Percentiles rank a stretch among this genome's conserved stretches.
Evolutionary conservation across 2,329 filamentous ascomycete genomes (phyloP).

Genomic region (Canariomyces notabilis): DNA sequence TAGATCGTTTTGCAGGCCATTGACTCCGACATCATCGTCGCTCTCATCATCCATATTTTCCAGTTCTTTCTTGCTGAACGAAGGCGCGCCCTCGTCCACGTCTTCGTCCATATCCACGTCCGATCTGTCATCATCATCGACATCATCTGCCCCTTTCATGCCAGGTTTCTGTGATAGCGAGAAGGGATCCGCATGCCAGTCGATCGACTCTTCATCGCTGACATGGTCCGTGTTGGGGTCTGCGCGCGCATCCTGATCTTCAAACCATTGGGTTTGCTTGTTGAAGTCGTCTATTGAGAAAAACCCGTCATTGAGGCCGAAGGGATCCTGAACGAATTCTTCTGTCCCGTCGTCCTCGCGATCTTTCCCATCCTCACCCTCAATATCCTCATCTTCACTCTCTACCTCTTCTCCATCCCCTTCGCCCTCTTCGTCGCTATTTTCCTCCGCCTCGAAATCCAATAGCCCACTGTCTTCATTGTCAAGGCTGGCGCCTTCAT

Average conservation of each 20-base stretch:
- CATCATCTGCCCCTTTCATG: constrained; percentile 29
- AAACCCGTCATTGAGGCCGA: constrained; percentile 93
- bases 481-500: constrained; percentile 24
- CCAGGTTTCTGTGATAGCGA: constrained; percentile 29
- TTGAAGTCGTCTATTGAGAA: constrained; percentile 99
- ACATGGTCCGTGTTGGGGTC: constrained; percentile 69
- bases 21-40: constrained; percentile 59
- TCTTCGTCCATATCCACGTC: constrained; percentile 29
- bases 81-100: constrained; percentile 50
- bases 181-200: constrained; percentile 80
- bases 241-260: constrained; percentile 75
- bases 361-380: constrained; percentile 42
- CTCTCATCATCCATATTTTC: constrained; percentile 66
- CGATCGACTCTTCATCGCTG: constrained; percentile 79
- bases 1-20: constrained; percentile 52
- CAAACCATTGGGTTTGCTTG: constrained; percentile 82
- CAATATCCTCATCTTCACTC: constrained; percentile 32
- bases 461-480: constrained; percentile 30
- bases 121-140: constrained; percentile 27
- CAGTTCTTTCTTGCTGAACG: constrained; percentile 74
- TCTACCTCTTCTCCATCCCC: constrained; percentile 35
- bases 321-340: constrained; percentile 64
- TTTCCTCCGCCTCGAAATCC: constrained; percentile 41
- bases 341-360: constrained; percentile 45
- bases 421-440: constrained; percentile 32